Evolutionary conservation across 1,284 basidiomycete genomes (phyloP), one percentile per base, ranked within the genome.

Genomic region (Trichosporon asahii): DNA sequence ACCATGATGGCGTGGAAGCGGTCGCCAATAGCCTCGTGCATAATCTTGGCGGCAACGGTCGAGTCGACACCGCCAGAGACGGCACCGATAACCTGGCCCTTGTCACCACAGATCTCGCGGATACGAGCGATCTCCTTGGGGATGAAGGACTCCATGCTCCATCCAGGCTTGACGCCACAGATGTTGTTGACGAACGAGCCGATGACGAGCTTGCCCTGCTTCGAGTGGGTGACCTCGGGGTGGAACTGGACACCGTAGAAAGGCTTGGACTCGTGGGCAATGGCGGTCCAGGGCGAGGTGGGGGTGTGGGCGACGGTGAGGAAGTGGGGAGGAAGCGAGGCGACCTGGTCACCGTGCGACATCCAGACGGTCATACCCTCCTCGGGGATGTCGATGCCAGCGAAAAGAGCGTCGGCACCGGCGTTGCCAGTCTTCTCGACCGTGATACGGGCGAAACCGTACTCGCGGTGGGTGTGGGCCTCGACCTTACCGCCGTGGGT

Each of bases 1-100:
- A 99, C 97, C 95, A 99, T 97, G 85, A 99, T 97, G 12, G 96
- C 97, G 81, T 98, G 97, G 88, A 99, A 99, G 72, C 94, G 88
- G 82, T 98, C 94, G 44, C 97, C 97, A 76, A 99, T 99, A 23
- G 97, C 97, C 85, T 98, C 95, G 78, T 99, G 95, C 97, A 99
- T 99, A 71, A 99, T 88, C 85, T 98, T 98, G 64, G 97, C 97
- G 11, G 97, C 97, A 23, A 99, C 97, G 0, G 94, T 94, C 75
- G 94, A 97, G 83, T 99, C 97, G 65, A 99, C 97, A 74, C 97
- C 97, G 66, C 97, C 97, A 73, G 92, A 94, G 65, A 99, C 95
- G 46, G 97, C 97, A 72, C 97, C 97, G 72, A 99, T 96, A 65
- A 99, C 97, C 73, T 95, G 93, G 55, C 95, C 96, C 78, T 90